Evolutionary conservation across 257 asterid genomes (phyloP), one percentile per base, ranked within the genome.

Genomic region (Fraxinus pennsylvanica): DNA sequence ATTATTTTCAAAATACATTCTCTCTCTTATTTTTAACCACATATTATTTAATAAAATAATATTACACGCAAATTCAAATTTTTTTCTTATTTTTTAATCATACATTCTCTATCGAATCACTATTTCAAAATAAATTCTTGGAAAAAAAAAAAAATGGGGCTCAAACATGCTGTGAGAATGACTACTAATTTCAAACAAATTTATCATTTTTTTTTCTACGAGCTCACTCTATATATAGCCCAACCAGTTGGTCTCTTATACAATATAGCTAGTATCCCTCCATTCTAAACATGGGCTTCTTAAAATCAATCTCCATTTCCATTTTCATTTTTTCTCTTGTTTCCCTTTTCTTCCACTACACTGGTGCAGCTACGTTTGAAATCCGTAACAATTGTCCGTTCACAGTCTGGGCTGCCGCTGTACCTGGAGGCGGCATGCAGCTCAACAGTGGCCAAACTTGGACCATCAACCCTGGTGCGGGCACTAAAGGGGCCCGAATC

Each of bases 331-430:
- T 78, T 29, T 73, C 81, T 61, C 66, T 80, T 22, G 14, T 79
- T 36, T 15, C 61, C 80, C 80, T 79, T 14, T 27, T 63, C 68
- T 43, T 45, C 52, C 72, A 81, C 17, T 32, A 14, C n/a, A 50
- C 86, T 74, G 1, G 70, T 39, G 87, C 86, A 1, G 84, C 86
- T 68, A 77, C 33, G 1, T 90, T 90, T 76, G 66, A 33, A 1
- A 19, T 88, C 52, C 82, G 70, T 22, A 88, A 90, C 89, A 88
- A 82, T 72, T 90, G 90, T 59, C 86, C 82, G 4, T 81, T 57
- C 85, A 79, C 82, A 0, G 84, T 90, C 2, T 90, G 91, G 90
- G 86, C 92, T 0, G 91, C 87, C 0, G 85, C 89, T 8, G 75
- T 68, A 0, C 94, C 91, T 0, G 89, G 90, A 7, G 91, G 92